Evolutionary conservation across 805 yeast species (phyloP).

Genomic region (Grigorovia transvaalensis): DNA sequence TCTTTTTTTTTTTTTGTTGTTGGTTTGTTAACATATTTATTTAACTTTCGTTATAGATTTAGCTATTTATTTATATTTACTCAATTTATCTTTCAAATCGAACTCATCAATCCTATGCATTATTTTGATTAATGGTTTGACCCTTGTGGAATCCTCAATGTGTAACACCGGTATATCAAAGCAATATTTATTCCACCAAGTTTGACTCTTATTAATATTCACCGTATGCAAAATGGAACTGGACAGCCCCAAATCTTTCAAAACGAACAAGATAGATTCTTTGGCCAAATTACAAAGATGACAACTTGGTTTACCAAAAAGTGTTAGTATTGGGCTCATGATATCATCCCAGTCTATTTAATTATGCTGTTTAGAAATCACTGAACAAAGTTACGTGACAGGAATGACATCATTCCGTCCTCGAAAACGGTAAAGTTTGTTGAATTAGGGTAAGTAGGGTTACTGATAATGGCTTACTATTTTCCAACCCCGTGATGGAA

Average conservation of each 20-base stretch:
- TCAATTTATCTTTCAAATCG: conserved; percentile 44
- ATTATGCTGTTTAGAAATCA: too few species aligned
- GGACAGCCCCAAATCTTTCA: conserved; percentile 19
- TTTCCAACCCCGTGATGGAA: background rate
- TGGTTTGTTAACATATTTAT: too few species aligned
- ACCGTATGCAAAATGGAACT: conserved; percentile 32
- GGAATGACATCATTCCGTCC: too few species aligned
- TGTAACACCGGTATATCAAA: conserved; percentile 75
- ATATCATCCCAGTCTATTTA: too few species aligned
- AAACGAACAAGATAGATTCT: conserved; percentile 35
- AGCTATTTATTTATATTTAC: conserved; percentile 3
- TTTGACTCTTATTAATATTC: conserved; percentile 52
- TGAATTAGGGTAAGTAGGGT: too few species aligned
- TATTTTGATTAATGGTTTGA: conserved; percentile 42
- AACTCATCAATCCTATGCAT: conserved; percentile 57
- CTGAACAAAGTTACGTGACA: too few species aligned
- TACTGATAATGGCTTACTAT: too few species aligned
- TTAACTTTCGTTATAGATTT: background rate
- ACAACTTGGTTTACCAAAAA: conserved; percentile 63
- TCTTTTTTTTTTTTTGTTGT: too few species aligned
- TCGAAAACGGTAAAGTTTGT: too few species aligned
- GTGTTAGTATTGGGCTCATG: conserved; percentile 32
- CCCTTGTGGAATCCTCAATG: conserved; percentile 37
- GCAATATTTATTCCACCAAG: conserved; percentile 64
- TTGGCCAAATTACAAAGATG: conserved; percentile 60